Evolutionary conservation across 305 asterid genomes (phyloP), one percentile per base, ranked within the genome.

Genomic region (Fraxinus paxiana): DNA sequence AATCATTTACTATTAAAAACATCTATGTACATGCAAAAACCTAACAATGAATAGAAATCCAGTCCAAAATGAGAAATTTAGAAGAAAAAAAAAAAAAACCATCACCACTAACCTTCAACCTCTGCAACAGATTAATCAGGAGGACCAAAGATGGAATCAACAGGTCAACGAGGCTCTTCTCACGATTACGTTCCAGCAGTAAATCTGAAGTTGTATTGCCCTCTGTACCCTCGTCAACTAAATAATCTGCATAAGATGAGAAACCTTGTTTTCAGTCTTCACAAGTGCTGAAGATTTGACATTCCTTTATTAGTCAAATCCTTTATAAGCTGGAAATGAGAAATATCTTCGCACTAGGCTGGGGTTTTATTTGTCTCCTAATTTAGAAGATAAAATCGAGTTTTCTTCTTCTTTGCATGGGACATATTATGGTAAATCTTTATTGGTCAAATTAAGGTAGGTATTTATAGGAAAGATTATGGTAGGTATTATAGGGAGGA

Each of bases 201-300:
- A 92, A 83, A 89, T 96, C 98, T 80, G 98, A 90, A 81, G 99
- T 92, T 20, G 99, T 89, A 90, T 90, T 92, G 78, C 96, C 87
- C 85, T 96, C 99, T 5, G 90, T 84, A 77, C 99, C 94, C 88
- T 96, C 98, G 88, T 94, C 99, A 85, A 96, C 96, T 81, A 96
- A 97, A 87, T 91, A 92, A 96, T 96, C 99, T 96, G 91, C 76
- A 77, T 54, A 82, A 84, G 84, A 85, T 74, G 84, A 78, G 51
- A 72, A 6, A 80, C 70, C 74, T 80, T 67, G 80, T 65, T 71
- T 83, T 63, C 48, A 18, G 61, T 18, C 22, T 73, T n/a, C 41
- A 63, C 7, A 61, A 20, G 56, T 7, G 26, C 9, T 8, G 37
- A 65, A 65, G 73, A 65, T 24, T 65, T 65, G 73, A 26, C 37